Evolutionary conservation across 306 rosid genomes (phyloP).

Genomic region (Corylus heterophylla): DNA sequence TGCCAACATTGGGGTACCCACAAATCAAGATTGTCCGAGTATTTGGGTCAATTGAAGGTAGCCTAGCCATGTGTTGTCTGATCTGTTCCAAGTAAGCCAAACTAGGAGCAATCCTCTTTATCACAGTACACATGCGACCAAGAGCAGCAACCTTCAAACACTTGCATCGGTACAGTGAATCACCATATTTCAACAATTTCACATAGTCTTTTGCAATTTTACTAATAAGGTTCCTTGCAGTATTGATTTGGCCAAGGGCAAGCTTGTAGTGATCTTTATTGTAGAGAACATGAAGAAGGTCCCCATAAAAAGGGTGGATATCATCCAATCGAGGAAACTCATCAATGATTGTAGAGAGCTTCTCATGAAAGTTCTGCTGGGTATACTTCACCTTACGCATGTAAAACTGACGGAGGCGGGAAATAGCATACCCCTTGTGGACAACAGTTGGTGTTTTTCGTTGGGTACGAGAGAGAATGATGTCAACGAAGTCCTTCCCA

Average conservation of each 20-base stretch:
- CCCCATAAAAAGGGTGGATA: constrained; percentile 83
- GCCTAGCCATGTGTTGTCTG: constrained; percentile 91
- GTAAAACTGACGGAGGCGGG: constrained; percentile 76
- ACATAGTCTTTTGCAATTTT: constrained; percentile 83
- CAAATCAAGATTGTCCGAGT: constrained; percentile 75
- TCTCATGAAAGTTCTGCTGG: constrained; percentile 67
- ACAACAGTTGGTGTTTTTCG: constrained; percentile 88
- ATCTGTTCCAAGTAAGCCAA: constrained; percentile 89
- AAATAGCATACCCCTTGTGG: constrained; percentile 80
- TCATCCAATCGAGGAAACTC: constrained; percentile 82
- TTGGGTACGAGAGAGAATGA: constrained; percentile 82
- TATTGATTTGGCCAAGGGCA: constrained; percentile 86
- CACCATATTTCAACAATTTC: constrained; percentile 79
- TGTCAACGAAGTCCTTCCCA: constrained; percentile 79
- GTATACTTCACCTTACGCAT: constrained; percentile 93
- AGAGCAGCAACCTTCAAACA: constrained; percentile 86
- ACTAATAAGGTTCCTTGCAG: constrained; percentile 78
- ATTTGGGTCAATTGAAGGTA: constrained; percentile 84
- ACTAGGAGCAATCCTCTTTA: constrained; percentile 82
- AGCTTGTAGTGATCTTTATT: constrained; percentile 95
- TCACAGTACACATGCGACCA: constrained; percentile 92
- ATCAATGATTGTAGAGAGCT: constrained; percentile 72
- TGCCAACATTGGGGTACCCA: constrained; percentile 92
- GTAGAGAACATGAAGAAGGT: constrained; percentile 86
- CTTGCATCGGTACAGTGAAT: constrained; percentile 77